phyloP scores from a whole-genome alignment of 2,329 filamentous ascomycete genomes.

The Tolypocladium pustulatum region DNA sequence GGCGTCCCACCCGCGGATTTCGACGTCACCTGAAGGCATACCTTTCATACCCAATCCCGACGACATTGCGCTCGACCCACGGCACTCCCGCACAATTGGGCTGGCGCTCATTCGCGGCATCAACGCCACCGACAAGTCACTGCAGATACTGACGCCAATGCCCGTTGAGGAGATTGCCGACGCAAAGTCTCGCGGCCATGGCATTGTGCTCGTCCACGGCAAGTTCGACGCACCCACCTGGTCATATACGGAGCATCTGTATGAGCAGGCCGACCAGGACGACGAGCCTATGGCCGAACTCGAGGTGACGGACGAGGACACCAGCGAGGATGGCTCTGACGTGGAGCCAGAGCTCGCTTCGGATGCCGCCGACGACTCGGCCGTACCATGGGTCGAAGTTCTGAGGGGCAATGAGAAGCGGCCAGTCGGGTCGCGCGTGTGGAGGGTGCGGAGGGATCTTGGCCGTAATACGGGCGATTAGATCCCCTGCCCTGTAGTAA shows the following conservation, averaged over 20 bases:
- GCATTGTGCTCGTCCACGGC: constrained; percentile 55
- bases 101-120: constrained; percentile 62
- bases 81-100: constrained; percentile 47
- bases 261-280: constrained; percentile 23
- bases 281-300: constrained; percentile 17
- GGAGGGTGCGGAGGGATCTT: constrained; percentile 54
- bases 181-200: constrained; percentile 28
- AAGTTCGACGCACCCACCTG: constrained; percentile 59
- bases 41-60: constrained; percentile 50
- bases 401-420: constrained; percentile 44
- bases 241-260: constrained; percentile 57
- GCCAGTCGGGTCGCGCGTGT: constrained; percentile 48
- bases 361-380: constrained; percentile 12
- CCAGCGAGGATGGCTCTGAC: constrained; percentile 20
- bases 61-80: constrained; percentile 48
- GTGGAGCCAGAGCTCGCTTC: constrained; percentile 15
- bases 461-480: constrained; percentile 28
- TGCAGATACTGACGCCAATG: constrained; percentile 59
- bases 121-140: constrained; percentile 36
- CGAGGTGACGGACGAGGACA: constrained; percentile 23
- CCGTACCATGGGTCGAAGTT: constrained; percentile 49
- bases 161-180: constrained; percentile 26
- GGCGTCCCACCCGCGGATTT: constrained; percentile 1
- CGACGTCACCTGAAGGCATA: constrained; percentile 36
- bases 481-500: constrained; percentile 4